Evolutionary conservation across 2,329 filamentous ascomycete genomes (phyloP).

Genomic region (Macrophomina tecta): DNA sequence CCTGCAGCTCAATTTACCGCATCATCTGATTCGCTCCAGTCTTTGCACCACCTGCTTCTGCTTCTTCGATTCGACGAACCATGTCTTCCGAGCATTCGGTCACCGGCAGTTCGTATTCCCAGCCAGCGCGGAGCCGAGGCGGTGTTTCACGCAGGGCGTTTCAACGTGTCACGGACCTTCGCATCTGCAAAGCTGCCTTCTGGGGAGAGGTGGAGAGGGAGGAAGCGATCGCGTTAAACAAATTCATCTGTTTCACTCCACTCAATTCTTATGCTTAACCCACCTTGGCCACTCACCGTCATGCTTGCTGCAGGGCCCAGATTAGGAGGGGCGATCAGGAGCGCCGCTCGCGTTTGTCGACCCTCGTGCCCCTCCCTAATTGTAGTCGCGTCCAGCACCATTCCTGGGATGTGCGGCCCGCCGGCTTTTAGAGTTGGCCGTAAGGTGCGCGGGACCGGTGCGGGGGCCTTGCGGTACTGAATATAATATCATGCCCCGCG

Average conservation of each 20-base stretch:
- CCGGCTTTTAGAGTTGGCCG: slow-evolving; percentile 1
- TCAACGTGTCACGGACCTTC: slow-evolving; percentile 17
- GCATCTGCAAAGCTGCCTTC: not conserved
- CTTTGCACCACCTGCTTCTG: not conserved
- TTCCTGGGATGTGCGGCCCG: slow-evolving; percentile 24
- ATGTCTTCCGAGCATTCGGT: not conserved
- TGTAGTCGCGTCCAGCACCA: not conserved
- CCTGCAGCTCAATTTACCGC: slow-evolving; percentile 12
- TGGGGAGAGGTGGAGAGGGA: not conserved
- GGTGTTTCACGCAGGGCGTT: slow-evolving; percentile 19
- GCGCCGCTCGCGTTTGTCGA: not conserved
- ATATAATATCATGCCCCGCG: slow-evolving; percentile 6
- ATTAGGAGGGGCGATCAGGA: slow-evolving; percentile 18
- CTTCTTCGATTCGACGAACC: not conserved
- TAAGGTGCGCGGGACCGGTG: not conserved
- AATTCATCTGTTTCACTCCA: slow-evolving; percentile 8
- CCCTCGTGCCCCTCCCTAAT: not conserved
- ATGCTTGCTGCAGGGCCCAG: not conserved
- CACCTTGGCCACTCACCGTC: not conserved
- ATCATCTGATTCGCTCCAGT: not conserved
- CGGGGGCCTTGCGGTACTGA: not conserved
- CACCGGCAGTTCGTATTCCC: not conserved
- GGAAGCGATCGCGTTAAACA: slow-evolving; percentile 4
- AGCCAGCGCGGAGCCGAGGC: slow-evolving; percentile 4
- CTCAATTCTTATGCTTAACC: slow-evolving; percentile 22